Conservation (phyloP, 495 filamentous ascomycete species). For the Trichocladium antarcticum region DNA sequence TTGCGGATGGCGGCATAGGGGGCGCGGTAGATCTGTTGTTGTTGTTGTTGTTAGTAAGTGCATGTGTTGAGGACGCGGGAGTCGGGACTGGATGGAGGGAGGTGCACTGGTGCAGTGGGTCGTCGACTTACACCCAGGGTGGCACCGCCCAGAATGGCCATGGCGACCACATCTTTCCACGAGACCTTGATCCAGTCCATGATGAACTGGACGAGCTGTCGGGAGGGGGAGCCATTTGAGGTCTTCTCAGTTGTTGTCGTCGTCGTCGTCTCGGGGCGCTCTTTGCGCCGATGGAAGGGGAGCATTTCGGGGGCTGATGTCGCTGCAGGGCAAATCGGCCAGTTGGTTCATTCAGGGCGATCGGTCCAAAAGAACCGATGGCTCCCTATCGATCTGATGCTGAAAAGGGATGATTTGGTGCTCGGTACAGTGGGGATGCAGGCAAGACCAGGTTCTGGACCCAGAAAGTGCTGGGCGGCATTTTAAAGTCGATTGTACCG, state of each 20-base stretch:
- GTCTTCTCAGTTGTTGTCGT: neutral
- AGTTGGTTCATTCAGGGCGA: too few species aligned
- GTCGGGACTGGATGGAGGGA: neutral
- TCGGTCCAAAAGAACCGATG: too few species aligned
- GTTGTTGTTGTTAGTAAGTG: constrained; percentile 7
- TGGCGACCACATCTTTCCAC: constrained; percentile 48
- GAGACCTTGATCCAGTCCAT: constrained; percentile 43
- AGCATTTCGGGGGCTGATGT: constrained; percentile 3
- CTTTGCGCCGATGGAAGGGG: constrained; percentile 3
- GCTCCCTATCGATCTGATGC: too few species aligned
- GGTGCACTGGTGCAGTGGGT: neutral
- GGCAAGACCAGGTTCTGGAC: too few species aligned
- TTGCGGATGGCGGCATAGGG: constrained; percentile 42
- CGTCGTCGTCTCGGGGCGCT: neutral
- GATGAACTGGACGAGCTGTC: constrained; percentile 1
- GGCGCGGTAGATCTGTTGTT: constrained; percentile 44
- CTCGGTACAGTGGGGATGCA: too few species aligned
- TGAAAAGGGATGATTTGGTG: too few species aligned
- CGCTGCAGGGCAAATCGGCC: too few species aligned
- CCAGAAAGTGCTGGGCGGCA: too few species aligned
- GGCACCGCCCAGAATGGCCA: constrained; percentile 45
- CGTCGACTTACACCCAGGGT: constrained; percentile 43
- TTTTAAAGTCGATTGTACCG: too few species aligned
- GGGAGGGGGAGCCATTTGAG: neutral
- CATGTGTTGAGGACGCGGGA: neutral